Evolutionary conservation across 108 stramenopile species (phyloP).

Genomic region (Schizochytrium sp.): DNA sequence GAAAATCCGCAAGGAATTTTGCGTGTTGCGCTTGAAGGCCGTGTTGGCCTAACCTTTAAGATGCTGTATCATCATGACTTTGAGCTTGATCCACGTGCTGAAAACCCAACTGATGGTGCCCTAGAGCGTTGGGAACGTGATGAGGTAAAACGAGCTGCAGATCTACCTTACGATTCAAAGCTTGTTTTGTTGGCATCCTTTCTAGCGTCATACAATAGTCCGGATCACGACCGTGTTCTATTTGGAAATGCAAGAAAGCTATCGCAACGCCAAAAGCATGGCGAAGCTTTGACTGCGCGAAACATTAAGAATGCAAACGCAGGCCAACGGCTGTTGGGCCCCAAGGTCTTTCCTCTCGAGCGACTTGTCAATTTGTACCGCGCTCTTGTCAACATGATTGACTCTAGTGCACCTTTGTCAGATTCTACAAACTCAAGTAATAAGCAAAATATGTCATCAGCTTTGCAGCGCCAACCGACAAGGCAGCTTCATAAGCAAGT

Average conservation of each 20-base stretch:
- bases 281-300: background rate
- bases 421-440: background rate
- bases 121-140: conserved; percentile 38
- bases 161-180: conserved; percentile 43
- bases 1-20: background rate
- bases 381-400: background rate
- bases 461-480: background rate
- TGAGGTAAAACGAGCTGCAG: conserved; percentile 31
- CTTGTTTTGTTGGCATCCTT: conserved; percentile 3
- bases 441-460: background rate
- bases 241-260: background rate
- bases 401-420: background rate
- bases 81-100: conserved; percentile 34
- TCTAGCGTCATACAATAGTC: conserved; percentile 8
- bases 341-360: background rate
- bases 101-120: background rate
- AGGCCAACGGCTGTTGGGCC: background rate
- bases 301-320: background rate
- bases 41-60: conserved; percentile 28
- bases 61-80: conserved; percentile 57
- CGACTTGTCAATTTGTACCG: conserved; percentile 7
- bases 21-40: background rate
- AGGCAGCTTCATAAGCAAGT: conserved; percentile 39
- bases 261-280: conserved; percentile 15
- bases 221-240: conserved; percentile 17